Percentiles rank a stretch among this genome's conserved stretches.
These are phyloP conservation scores for Parathielavia appendiculata DNA, from an alignment of 495 filamentous ascomycete genomes.

Conservation along the genomic window DNA sequence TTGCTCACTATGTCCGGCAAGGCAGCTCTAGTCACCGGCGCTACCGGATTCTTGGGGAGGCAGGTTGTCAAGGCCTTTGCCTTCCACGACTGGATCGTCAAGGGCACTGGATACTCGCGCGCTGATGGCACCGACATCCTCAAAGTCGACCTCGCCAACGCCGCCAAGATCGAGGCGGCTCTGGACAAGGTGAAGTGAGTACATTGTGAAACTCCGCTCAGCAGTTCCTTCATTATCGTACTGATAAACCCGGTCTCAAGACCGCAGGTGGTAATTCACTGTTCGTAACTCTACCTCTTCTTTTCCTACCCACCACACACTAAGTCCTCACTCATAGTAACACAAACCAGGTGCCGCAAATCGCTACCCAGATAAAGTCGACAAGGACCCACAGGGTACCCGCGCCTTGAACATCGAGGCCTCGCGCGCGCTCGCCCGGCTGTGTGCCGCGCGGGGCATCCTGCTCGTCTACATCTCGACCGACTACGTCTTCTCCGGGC, in stretches of 20 bases:
- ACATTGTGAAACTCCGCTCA: not conserved
- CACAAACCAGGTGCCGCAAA: constrained; percentile 65
- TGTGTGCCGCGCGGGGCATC: constrained; percentile 56
- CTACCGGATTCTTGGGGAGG: constrained; percentile 76
- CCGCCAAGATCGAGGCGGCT: constrained; percentile 53
- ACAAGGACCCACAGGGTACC: constrained; percentile 70
- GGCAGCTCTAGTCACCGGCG: constrained; percentile 76
- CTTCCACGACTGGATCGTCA: constrained; percentile 61
- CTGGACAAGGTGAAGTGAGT: constrained; percentile 59
- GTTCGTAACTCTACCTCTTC: constrained; percentile 41
- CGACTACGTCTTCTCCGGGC: constrained; percentile 88
- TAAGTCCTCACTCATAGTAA: not conserved
- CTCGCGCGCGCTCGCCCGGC: constrained; percentile 58
- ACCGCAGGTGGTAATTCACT: constrained; percentile 79
- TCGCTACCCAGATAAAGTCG: constrained; percentile 79
- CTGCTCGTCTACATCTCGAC: constrained; percentile 90
- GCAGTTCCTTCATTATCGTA: not conserved
- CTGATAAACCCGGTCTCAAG: constrained; percentile 40
- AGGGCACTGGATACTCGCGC: constrained; percentile 72
- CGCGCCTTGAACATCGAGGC: constrained; percentile 71
- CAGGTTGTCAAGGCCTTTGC: constrained; percentile 74
- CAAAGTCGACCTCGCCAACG: constrained; percentile 68
- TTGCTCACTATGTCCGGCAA: constrained; percentile 22
- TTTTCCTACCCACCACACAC: not conserved
- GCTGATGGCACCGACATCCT: constrained; percentile 66